Evolutionary conservation across 176 grass and related monocot genomes (phyloP).

Genomic region (Oryza meridionalis): DNA sequence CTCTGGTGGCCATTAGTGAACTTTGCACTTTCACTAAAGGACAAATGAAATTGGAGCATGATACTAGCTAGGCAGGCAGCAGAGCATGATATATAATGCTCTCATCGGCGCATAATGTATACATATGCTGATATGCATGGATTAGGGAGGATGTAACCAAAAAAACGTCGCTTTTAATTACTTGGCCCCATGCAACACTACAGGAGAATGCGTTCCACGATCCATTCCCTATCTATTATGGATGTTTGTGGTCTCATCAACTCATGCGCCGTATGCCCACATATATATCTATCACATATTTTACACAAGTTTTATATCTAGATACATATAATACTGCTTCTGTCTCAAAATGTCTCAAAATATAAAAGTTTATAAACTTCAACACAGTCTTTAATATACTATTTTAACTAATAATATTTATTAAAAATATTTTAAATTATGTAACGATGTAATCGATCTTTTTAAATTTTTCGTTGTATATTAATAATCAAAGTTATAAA

Average conservation of each 20-base stretch:
- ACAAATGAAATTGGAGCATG: neutral
- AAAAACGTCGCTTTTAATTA: slow-evolving; percentile 46
- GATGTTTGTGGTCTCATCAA: neutral
- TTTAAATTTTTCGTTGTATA: no score
- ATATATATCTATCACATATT: neutral
- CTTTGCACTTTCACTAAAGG: neutral
- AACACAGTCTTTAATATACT: no score
- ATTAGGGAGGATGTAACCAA: slow-evolving; percentile 39
- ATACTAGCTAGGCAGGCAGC: neutral
- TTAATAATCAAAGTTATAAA: no score
- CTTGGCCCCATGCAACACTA: slow-evolving; percentile 42
- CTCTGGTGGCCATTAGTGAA: neutral
- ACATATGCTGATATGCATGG: neutral
- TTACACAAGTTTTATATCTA: neutral
- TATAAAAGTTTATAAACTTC: no score
- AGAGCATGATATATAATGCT: neutral
- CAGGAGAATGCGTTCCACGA: slow-evolving; percentile 23
- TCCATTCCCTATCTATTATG: neutral
- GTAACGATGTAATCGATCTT: no score
- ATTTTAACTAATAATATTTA: no score
- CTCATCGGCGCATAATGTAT: neutral
- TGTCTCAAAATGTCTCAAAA: no score
- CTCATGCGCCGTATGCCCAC: no score
- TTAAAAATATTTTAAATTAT: no score
- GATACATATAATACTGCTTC: no score